Base-by-base conservation (phyloP, 2,329 filamentous ascomycete genomes). In the Diaporthe sp. region DNA sequence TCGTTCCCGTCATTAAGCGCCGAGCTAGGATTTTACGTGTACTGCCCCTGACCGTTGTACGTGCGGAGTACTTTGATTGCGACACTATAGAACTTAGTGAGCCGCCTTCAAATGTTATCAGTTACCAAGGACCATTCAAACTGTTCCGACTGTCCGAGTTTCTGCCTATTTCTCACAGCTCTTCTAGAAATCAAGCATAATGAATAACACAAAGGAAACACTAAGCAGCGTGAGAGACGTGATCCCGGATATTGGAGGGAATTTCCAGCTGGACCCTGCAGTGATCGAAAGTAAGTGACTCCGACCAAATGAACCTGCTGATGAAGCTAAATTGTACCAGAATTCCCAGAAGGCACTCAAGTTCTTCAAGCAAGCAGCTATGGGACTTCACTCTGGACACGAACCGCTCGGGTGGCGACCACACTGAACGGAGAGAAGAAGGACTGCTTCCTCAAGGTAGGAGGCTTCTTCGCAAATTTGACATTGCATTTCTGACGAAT, bases 151-250 rank as follows among this genome's bases (percentile, higher is more conserved):
- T 39, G 10, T 39, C 2, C 57, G 3, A 39, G 39, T 12, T 25
- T 22, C 19, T 37, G 22, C 19, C 31, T 10, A 10, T 12, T 10
- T 10, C 37, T 39, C 31, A 5, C 31, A 7, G 8, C 19, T 17
- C 1, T 12, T 57, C 15, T 34, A 4, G 28, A 34, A 4, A 4
- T 13, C 1, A 6, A 37, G 19, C 10, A 59, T 2, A 39, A 59
- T 42, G 57, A 59, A 59, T 10, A 59, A 59, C 31, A 59, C 57
- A 22, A 59, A 59, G 22, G 22, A 59, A 17, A 59, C 57, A 25
- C 15, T 65, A 2, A 44, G 59, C 15, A 65, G 37, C 39, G 39
- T 65, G 39, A 46, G 17, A 7, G 17, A 65, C 12, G 59, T 44
- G 17, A 31, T 31, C 15, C 39, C 39, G 2, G 39, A 65, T 22